Evolutionary conservation across 192 early-diverging fungal genomes (phyloP).

Genomic region (Thamnidium elegans): DNA sequence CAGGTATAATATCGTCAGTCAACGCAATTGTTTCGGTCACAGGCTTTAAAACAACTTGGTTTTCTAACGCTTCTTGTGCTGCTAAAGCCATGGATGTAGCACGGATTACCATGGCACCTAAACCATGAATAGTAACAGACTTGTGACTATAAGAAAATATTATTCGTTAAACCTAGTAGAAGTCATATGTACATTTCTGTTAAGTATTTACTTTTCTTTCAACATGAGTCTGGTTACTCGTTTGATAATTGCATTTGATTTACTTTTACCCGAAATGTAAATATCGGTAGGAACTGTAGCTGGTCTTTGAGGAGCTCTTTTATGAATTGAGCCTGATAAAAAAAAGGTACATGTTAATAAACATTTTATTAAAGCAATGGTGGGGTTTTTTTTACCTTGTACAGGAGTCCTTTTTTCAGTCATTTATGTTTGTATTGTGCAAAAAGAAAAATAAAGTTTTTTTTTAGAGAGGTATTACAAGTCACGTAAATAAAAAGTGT

Average conservation of each 20-base stretch:
- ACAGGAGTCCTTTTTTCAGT: no score
- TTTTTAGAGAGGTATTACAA: no score
- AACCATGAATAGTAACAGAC: conserved; percentile 70
- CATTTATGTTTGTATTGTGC: no score
- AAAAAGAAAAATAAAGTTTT: no score
- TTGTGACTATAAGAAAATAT: conserved; percentile 38
- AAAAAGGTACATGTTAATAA: background rate
- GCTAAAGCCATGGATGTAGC: conserved; percentile 66
- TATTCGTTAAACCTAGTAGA: conserved; percentile 1
- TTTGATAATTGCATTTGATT: conserved; percentile 53
- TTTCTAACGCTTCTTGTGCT: conserved; percentile 53
- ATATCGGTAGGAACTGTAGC: conserved; percentile 71
- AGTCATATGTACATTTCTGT: conserved; percentile 7
- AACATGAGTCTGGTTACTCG: conserved; percentile 65
- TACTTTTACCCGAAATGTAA: conserved; percentile 70
- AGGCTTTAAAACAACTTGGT: conserved; percentile 58
- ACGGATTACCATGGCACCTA: conserved; percentile 71
- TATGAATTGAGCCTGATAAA: conserved; percentile 43
- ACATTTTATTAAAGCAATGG: no score
- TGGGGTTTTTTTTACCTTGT: no score
- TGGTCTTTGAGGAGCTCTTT: conserved; percentile 60
- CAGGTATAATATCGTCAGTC: conserved; percentile 76
- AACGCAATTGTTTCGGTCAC: conserved; percentile 67
- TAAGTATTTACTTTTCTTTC: conserved; percentile 43
- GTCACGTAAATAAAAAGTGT: no score